Evolutionary conservation across 2,329 filamentous ascomycete genomes (phyloP), one percentile per base, ranked within the genome.

Genomic region (Exophiala sp.): DNA sequence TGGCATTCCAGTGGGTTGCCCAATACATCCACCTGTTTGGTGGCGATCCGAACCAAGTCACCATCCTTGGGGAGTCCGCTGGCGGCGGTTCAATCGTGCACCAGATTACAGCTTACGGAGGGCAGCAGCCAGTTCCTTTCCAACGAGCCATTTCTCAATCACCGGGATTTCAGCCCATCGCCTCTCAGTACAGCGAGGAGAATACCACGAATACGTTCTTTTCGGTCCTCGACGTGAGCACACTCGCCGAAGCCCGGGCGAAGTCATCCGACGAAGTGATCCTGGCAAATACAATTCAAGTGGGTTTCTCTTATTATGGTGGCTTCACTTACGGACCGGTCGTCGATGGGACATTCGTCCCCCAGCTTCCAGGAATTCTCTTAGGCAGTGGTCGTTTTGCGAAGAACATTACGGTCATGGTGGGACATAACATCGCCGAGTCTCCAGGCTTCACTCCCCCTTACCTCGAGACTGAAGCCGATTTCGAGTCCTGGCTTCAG

Each of bases 1-100:
- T 81, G n/a, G 79, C 79, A 20, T 67, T 85, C 6, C 70, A 82
- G 60, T 85, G 82, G 82, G 72, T 84, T 2, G 74, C 79, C 50
- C 64, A 75, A 38, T 69, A 81, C 55, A 81, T 83, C 50, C 68
- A 76, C 59, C 65, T 73, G 9, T 84, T 84, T 59, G 80, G 81
- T 8, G 81, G 81, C 10, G 75, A 83, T 62, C 67, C 73, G 2
- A 65, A 70, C 2, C 69, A 71, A 11, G 73, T 82, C 35, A 81
- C 78, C 0, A 69, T 81, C 11, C 70, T 79, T 14, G 78, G 78
- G 5, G 70, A 79, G 62, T 78, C 73, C 21, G 78, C 80, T 29
- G 79, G 79, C 33, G 79, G 70, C 6, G 78, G 78, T 0, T 78
- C 74, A 2, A 74, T 83, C 52, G 72, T 80, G 67, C 78, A 82